These are phyloP conservation scores for Anacardium occidentale DNA, from an alignment of 345 rosid genomes.

Conservation along the genomic window DNA sequence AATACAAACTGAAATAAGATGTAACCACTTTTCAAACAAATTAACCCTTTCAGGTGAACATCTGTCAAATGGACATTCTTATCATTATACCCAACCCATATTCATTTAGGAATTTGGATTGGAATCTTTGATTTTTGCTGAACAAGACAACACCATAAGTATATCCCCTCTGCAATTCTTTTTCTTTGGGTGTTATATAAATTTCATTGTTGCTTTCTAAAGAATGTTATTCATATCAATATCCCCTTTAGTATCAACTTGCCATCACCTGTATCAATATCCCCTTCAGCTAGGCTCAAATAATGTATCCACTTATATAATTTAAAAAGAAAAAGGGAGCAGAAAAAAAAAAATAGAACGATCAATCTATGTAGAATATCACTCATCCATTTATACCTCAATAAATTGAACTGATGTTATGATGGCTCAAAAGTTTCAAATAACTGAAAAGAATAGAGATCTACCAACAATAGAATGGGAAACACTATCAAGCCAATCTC, in stretches of 20 bases:
- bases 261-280: background rate
- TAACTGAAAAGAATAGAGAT: background rate
- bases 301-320: background rate
- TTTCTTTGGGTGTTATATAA: no score
- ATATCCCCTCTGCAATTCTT: no score
- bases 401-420: background rate
- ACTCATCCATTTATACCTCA: background rate
- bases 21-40: no score
- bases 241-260: no score
- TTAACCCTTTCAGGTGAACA: background rate
- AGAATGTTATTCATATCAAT: background rate
- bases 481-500: background rate
- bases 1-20: background rate
- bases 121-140: no score
- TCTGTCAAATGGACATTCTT: background rate
- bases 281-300: background rate
- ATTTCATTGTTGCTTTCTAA: no score
- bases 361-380: background rate
- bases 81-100: background rate
- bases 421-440: background rate
- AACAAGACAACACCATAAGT: no score
- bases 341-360: no score
- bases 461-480: background rate
- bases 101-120: no score
- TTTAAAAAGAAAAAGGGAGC: no score